Conservation (phyloP, 805 yeast species). For the Candida alai region DNA sequence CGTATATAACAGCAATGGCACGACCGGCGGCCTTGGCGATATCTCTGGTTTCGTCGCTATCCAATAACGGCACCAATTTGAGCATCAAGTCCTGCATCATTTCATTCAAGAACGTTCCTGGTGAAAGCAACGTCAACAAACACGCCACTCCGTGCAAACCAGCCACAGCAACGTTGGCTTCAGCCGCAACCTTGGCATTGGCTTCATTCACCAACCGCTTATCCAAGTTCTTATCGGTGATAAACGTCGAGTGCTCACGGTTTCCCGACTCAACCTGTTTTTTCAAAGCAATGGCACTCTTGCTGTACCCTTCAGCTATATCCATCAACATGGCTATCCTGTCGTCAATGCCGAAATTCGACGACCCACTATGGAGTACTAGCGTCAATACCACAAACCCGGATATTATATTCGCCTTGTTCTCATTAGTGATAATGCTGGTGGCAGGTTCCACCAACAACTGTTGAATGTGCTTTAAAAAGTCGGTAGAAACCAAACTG, state of each 20-base stretch:
- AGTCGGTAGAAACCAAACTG: conserved; percentile 28
- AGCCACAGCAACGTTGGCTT: conserved; percentile 37
- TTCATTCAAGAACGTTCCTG: conserved; percentile 42
- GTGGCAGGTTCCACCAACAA: conserved; percentile 34
- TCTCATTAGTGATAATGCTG: conserved; percentile 31
- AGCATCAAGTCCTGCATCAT: conserved; percentile 32
- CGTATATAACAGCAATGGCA: conserved; percentile 54
- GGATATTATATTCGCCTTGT: conserved; percentile 34
- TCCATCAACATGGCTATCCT: conserved; percentile 41
- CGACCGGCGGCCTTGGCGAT: conserved; percentile 54
- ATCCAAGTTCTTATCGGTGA: conserved; percentile 32
- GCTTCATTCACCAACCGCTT: conserved; percentile 34
- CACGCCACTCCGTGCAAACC: conserved; percentile 46
- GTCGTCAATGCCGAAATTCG: conserved; percentile 49
- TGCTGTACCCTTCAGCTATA: conserved; percentile 36
- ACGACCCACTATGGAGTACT: conserved; percentile 45
- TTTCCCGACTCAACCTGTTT: conserved; percentile 38
- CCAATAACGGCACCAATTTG: conserved; percentile 40
- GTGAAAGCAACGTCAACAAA: conserved; percentile 40
- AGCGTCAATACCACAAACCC: conserved; percentile 38
- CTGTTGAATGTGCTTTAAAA: conserved; percentile 21
- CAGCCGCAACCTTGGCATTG: conserved; percentile 25
- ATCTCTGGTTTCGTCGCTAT: conserved; percentile 38
- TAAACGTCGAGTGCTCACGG: conserved; percentile 38
- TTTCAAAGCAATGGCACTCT: conserved; percentile 26